phyloP scores from a whole-genome alignment of 2,329 filamentous ascomycete genomes.

The Fonsecaea erecta region DNA sequence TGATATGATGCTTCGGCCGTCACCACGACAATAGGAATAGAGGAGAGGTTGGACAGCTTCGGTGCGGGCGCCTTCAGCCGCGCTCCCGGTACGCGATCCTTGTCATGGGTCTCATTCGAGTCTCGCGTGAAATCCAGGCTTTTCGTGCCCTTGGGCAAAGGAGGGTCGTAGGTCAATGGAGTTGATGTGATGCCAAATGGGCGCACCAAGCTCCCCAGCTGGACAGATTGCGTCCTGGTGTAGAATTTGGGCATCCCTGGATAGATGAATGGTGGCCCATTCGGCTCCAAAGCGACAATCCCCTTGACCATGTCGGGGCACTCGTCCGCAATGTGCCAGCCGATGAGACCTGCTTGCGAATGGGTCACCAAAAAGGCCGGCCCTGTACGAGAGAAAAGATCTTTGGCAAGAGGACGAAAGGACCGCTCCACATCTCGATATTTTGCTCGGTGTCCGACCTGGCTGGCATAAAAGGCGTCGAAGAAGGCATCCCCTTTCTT shows the following conservation, averaged over 20 bases:
- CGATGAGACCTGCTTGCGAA: constrained; percentile 11
- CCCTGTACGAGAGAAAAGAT: constrained; percentile 8
- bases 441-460: constrained; percentile 31
- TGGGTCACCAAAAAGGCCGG: constrained; percentile 44
- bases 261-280: constrained; percentile 14
- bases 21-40: constrained; percentile 56
- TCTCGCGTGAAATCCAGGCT: constrained; percentile 28
- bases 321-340: constrained; percentile 19
- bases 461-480: constrained; percentile 20
- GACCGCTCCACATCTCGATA: constrained; percentile 32
- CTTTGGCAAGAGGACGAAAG: constrained; percentile 10
- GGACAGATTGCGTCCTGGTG: constrained; percentile 6
- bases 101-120: background rate
- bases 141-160: constrained; percentile 47
- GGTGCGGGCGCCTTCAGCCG: constrained; percentile 47
- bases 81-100: constrained; percentile 11
- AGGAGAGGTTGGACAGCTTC: constrained; percentile 54
- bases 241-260: constrained; percentile 17
- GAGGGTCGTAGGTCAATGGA: constrained; percentile 55
- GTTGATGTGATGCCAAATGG: constrained; percentile 56
- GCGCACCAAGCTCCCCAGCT: constrained; percentile 27
- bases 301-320: constrained; percentile 54
- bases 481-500: constrained; percentile 16
- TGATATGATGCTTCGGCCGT: constrained; percentile 61
- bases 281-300: constrained; percentile 48